phyloP scores from a whole-genome alignment of 2,329 filamentous ascomycete species.

The Aulographum hederae region DNA sequence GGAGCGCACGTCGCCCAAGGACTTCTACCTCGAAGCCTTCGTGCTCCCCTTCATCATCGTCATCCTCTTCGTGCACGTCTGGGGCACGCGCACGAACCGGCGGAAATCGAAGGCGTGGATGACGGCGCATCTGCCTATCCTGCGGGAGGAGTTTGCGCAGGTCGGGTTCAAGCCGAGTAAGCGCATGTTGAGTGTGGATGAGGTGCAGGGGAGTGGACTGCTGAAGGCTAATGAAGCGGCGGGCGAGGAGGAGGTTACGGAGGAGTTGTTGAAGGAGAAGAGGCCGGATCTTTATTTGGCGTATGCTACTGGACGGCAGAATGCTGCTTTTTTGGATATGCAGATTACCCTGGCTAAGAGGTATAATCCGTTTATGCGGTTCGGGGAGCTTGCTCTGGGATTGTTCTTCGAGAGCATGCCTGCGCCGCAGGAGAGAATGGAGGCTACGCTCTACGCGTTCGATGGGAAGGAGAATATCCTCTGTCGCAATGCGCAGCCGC shows the following conservation, averaged over 20 bases:
- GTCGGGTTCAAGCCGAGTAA: constrained; percentile 57
- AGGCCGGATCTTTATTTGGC: constrained; percentile 69
- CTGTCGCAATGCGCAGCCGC: constrained; percentile 40
- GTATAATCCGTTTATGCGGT: constrained; percentile 57
- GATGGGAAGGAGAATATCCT: constrained; percentile 77
- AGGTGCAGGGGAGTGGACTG: constrained; percentile 23
- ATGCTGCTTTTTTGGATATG: constrained; percentile 78
- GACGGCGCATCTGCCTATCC: constrained; percentile 48
- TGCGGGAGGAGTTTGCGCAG: constrained; percentile 68
- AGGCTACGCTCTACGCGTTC: constrained; percentile 70
- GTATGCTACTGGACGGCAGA: constrained; percentile 84
- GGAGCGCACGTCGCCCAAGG: constrained; percentile 66
- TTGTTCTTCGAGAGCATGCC: constrained; percentile 68
- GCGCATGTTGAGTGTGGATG: constrained; percentile 23
- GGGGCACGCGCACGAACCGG: constrained; percentile 66
- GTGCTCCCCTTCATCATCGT: constrained; percentile 59
- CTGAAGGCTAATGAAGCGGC: constrained; percentile 16
- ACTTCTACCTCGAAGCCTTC: constrained; percentile 77
- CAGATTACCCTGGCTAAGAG: constrained; percentile 67
- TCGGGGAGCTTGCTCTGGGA: constrained; percentile 49
- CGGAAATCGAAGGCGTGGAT: constrained; percentile 68
- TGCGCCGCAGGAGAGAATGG: constrained; percentile 51
- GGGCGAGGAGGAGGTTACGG: constrained; percentile 25
- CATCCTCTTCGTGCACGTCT: constrained; percentile 60
- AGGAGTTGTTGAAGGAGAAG: constrained; percentile 63